phyloP scores from a whole-genome alignment of 129 eudicot species.

The sunflower (Helianthus annuus) region HanXRQr2.0-SUNRISE NC_035438.2:51172973-51173472 shows the following conservation, averaged over 20 bases:
- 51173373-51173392: conserved; percentile 33
- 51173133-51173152: too few species aligned
- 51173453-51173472: conserved; percentile 59
- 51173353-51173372: conserved; percentile 38
- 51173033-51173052: too few species aligned
- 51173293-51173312: conserved; percentile 36
- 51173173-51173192: too few species aligned
- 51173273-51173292: conserved; percentile 2
- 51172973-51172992: too few species aligned
- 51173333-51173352: conserved; percentile 34
- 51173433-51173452: conserved; percentile 16
- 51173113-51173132: too few species aligned
- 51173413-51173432: conserved; percentile 10
- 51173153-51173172: too few species aligned
- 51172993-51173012: too few species aligned
- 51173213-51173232: background rate
- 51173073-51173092: too few species aligned
- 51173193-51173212: too few species aligned
- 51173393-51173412: conserved; percentile 36
- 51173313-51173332: conserved; percentile 27
- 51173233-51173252: background rate
- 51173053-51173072: too few species aligned
- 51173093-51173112: too few species aligned
- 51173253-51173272: background rate
- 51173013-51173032: too few species aligned